Evolutionary conservation across 2,329 filamentous ascomycete genomes (phyloP).

Genomic region (Colletotrichum incanum): DNA sequence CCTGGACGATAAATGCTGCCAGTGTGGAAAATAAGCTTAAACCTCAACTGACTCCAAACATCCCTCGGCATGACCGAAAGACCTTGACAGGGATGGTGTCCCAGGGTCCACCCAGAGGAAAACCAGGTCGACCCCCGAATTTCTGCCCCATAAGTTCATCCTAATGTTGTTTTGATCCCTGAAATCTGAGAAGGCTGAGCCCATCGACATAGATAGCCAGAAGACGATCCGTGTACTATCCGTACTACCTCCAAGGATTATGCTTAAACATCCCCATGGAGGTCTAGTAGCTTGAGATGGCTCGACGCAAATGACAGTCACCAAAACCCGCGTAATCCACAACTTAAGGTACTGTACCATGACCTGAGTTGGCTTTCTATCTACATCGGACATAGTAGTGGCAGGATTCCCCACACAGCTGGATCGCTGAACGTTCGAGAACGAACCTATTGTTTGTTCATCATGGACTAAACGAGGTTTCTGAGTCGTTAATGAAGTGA

Average conservation of each 20-base stretch:
- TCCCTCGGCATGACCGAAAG: constrained; percentile 5
- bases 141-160: constrained; percentile 13
- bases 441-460: neutral
- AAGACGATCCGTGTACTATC: neutral
- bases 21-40: neutral
- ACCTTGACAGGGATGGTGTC: neutral
- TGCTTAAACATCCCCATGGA: too few species aligned
- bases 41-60: neutral
- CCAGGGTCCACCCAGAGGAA: neutral
- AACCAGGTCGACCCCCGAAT: constrained; percentile 13
- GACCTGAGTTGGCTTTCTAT: too few species aligned
- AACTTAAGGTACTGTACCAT: too few species aligned
- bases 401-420: neutral
- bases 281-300: neutral
- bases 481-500: too few species aligned
- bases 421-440: neutral
- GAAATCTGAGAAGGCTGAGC: neutral
- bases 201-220: neutral
- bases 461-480: too few species aligned
- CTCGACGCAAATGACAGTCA: too few species aligned
- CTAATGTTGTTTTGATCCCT: neutral
- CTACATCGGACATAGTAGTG: neutral
- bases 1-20: neutral
- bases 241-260: neutral
- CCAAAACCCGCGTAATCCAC: too few species aligned